Conservation (phyloP, 805 yeast species). For the Yarrowia porcina region DNA sequence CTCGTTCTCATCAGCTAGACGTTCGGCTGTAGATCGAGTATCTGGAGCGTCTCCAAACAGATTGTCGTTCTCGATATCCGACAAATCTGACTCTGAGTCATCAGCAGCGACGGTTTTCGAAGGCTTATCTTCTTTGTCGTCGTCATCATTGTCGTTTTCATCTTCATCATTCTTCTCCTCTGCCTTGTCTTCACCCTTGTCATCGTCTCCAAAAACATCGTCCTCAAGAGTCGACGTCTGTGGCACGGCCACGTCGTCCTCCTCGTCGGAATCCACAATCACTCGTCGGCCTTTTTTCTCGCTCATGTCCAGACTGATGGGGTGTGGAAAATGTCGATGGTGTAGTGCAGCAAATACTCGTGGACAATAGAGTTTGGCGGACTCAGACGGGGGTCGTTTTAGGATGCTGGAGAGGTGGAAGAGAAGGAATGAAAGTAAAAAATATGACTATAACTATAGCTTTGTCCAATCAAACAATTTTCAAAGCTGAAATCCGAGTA, state of each 20-base stretch:
- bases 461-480: too few relatives aligned
- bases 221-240: not conserved
- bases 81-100: not conserved
- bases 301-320: not conserved
- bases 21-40: constrained; percentile 20
- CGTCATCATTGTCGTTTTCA: constrained; percentile 14
- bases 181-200: not conserved
- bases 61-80: constrained; percentile 17
- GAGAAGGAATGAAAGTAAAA: too few relatives aligned
- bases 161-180: constrained; percentile 18
- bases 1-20: constrained; percentile 28
- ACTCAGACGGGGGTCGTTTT: too few relatives aligned
- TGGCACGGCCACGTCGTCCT: not conserved
- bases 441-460: too few relatives aligned
- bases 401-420: too few relatives aligned
- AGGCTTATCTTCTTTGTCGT: not conserved
- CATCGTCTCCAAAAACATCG: not conserved
- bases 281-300: constrained; percentile 27
- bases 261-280: constrained; percentile 27
- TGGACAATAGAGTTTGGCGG: not conserved
- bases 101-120: not conserved
- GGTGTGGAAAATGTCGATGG: not conserved
- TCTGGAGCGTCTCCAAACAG: constrained; percentile 26
- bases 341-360: not conserved
- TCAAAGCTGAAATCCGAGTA: too few relatives aligned